These are phyloP conservation scores for Aspergillus ibericus DNA, from an alignment of 2,329 filamentous ascomycete species.

Conservation along the genomic window DNA sequence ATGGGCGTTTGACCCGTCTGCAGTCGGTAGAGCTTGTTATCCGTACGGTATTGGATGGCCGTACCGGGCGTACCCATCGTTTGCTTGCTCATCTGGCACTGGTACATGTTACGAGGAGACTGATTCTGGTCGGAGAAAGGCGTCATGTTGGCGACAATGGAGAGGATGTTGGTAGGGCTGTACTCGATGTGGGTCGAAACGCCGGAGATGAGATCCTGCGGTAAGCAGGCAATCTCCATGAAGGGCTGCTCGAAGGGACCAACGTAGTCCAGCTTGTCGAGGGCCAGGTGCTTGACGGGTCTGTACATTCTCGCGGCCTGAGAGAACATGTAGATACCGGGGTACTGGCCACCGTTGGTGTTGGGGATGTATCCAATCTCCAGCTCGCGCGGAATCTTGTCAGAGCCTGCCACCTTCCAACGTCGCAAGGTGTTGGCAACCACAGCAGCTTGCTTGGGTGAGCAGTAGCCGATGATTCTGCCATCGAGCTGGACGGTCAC, in stretches of 20 bases:
- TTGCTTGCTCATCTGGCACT: constrained; percentile 99
- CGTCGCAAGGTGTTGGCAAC: constrained; percentile 86
- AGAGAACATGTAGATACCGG: constrained; percentile 91
- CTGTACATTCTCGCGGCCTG: constrained; percentile 82
- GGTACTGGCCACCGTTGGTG: constrained; percentile 90
- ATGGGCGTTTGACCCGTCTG: constrained; percentile 96
- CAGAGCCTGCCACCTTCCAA: constrained; percentile 90
- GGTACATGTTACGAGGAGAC: constrained; percentile 98
- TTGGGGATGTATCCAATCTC: constrained; percentile 91
- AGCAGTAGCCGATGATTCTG: constrained; percentile 84
- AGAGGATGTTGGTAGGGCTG: constrained; percentile 93
- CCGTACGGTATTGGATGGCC: constrained; percentile 79
- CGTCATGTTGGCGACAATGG: constrained; percentile 97
- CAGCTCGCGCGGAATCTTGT: constrained; percentile 76
- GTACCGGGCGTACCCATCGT: constrained; percentile 96
- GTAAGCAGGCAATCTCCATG: constrained; percentile 95
- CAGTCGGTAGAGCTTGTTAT: constrained; percentile 94
- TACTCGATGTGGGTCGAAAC: constrained; percentile 92
- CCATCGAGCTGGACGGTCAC: constrained; percentile 90
- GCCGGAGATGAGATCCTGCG: constrained; percentile 81
- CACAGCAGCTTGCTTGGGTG: constrained; percentile 74
- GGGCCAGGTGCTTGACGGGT: constrained; percentile 85
- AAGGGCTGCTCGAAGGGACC: constrained; percentile 95
- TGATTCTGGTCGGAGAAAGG: constrained; percentile 99
- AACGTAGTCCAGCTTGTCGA: constrained; percentile 83